Evolutionary conservation across 1,139 yeast species (phyloP).

Genomic region (Suhomyces guaymorum): DNA sequence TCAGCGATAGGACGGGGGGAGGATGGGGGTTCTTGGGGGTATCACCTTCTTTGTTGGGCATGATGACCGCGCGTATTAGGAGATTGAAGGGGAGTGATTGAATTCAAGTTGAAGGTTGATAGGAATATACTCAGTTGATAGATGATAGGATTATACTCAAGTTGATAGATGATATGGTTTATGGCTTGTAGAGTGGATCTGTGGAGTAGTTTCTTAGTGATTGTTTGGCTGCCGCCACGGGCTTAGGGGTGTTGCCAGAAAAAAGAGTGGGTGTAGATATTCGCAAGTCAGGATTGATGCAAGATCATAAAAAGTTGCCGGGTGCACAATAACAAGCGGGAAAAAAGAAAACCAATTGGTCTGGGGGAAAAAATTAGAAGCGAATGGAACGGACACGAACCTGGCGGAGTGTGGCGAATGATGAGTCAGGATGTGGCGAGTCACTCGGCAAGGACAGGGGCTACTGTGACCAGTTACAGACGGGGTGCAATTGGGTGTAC

Average conservation of each 20-base stretch:
- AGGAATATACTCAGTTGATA: too few species aligned
- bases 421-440: background rate
- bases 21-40: conserved; percentile 1
- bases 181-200: background rate
- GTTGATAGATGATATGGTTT: too few species aligned
- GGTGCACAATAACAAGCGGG: conserved; percentile 3
- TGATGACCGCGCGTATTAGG: background rate
- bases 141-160: too few species aligned
- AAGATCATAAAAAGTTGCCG: conserved; percentile 4
- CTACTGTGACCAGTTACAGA: too few species aligned
- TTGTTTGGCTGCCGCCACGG: background rate
- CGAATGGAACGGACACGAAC: background rate
- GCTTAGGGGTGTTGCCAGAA: background rate
- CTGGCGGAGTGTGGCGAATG: background rate
- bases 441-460: background rate
- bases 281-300: background rate
- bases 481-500: too few species aligned
- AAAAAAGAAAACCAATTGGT: conserved; percentile 3
- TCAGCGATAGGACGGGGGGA: conserved; percentile 8
- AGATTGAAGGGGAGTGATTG: background rate
- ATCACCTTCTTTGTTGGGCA: background rate
- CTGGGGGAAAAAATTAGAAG: conserved; percentile 1
- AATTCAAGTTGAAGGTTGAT: background rate
- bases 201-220: too few species aligned
- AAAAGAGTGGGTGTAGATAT: background rate